Evolutionary conservation across 1,284 basidiomycete genomes (phyloP), one percentile per base, ranked within the genome.

Genomic region (Kwoniella shivajii): DNA sequence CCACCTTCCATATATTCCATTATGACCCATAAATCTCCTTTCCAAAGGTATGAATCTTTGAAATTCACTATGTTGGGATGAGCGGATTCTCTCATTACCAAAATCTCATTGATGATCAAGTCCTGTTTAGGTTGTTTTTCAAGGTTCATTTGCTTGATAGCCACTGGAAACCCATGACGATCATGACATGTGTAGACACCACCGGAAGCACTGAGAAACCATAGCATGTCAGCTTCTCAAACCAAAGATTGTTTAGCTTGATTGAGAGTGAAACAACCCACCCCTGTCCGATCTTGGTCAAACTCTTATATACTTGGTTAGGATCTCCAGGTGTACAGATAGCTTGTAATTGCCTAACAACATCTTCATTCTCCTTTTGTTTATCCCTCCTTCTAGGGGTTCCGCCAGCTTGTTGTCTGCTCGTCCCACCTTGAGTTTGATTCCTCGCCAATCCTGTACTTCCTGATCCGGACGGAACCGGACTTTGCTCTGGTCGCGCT

Each of bases 1-100:
- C 83, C 83, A 43, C 94, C 94, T 80, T 98, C 94, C 95, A 99
- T 98, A 80, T 96, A 99, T 82, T 99, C 94, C 94, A 98, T 99
- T 57, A 99, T 92, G 48, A 98, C 95, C 96, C 96, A 99, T 3
- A 99, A 84, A 74, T 98, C 95, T 74, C 96, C 97, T 82, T 92
- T 92, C 82, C 93, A 86, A 38, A 99, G 80, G 84, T 97, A 99
- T 14, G 93, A 96, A 78, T 99, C 96, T 72, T 98, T 97, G 79
- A 92, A 99, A 79, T 98, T 99, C 81, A 99, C 96, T 68, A 99
- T 98, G 78, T 99, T 99, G 18, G 90, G 90, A 76, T 99, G 95
- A 34, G 90, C 84, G 16, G 90, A 93, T 45, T 93, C 88, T 42
- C 92, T 90, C 95, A 99, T 98, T 74, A 98, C 94, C 65, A 98